Evolutionary conservation across 306 rosid species (phyloP).

Genomic region (Dryas octopetala): DNA sequence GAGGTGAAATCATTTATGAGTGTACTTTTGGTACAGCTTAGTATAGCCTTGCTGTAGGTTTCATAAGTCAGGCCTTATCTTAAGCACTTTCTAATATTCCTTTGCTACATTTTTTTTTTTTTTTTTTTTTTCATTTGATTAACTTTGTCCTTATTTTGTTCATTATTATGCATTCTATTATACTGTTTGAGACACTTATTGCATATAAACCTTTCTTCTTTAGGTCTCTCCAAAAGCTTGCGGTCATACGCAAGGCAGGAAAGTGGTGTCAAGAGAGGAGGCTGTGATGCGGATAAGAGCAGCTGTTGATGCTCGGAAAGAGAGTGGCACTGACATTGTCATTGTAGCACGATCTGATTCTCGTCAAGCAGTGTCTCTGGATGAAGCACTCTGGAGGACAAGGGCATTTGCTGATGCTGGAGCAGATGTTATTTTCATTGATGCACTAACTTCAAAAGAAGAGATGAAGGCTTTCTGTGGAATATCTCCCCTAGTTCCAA

Average conservation of each 20-base stretch:
- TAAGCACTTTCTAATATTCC: neutral
- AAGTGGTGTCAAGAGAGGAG: slow-evolving; percentile 76
- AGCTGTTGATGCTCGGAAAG: slow-evolving; percentile 77
- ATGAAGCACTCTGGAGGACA: slow-evolving; percentile 67
- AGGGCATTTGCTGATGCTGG: slow-evolving; percentile 90
- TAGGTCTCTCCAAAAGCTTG: slow-evolving; percentile 89
- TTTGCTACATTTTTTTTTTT: neutral
- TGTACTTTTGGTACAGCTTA: neutral
- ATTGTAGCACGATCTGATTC: slow-evolving; percentile 90
- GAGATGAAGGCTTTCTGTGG: slow-evolving; percentile 86
- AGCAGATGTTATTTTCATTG: slow-evolving; percentile 88
- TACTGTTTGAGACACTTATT: slow-evolving; percentile 1
- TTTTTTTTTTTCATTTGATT: neutral
- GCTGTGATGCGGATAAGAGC: slow-evolving; percentile 74
- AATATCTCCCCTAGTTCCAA: slow-evolving; percentile 69
- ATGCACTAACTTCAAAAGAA: slow-evolving; percentile 72
- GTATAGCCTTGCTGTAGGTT: neutral
- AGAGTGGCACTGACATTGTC: slow-evolving; percentile 81
- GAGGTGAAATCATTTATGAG: neutral
- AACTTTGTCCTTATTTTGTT: neutral
- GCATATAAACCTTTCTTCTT: slow-evolving; percentile 26
- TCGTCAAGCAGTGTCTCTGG: slow-evolving; percentile 82
- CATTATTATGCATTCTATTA: neutral
- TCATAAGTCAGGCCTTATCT: neutral
- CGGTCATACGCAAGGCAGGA: slow-evolving; percentile 84